Conservation (phyloP, 768 basidiomycete genomes). For the Solioccasus polychromus region DNA sequence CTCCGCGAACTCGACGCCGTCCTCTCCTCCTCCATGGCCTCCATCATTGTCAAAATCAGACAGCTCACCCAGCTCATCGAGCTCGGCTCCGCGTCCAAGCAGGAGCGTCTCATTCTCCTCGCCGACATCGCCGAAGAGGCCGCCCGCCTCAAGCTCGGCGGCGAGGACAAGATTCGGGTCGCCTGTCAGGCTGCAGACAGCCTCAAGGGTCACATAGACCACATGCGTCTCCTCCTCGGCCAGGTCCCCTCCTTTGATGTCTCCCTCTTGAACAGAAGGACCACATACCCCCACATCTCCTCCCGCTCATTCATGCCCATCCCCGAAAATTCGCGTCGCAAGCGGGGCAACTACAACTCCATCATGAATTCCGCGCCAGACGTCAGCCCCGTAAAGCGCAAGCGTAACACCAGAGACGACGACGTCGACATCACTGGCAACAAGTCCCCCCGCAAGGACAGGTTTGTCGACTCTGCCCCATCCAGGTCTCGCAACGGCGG, state of each 20-base stretch:
- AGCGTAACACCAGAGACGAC: conserved; percentile 59
- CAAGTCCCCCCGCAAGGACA: conserved; percentile 63
- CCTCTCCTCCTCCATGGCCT: conserved; percentile 80
- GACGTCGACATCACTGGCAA: conserved; percentile 50
- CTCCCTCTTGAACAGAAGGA: conserved; percentile 54
- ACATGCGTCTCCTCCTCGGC: conserved; percentile 61
- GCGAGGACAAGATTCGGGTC: conserved; percentile 97
- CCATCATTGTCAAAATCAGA: conserved; percentile 78
- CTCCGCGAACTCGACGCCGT: conserved; percentile 98
- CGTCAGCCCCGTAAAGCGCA: conserved; percentile 63
- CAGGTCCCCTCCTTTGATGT: conserved; percentile 63
- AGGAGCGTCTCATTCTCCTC: conserved; percentile 82
- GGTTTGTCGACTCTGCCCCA: conserved; percentile 39
- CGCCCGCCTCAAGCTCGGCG: conserved; percentile 83
- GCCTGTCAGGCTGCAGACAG: conserved; percentile 89
- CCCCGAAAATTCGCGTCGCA: conserved; percentile 62
- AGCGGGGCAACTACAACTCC: conserved; percentile 55
- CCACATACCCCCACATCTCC: conserved; percentile 75
- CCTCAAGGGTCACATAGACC: conserved; percentile 61
- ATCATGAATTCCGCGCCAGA: conserved; percentile 51
- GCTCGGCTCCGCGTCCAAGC: conserved; percentile 50
- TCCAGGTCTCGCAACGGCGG: conserved; percentile 50
- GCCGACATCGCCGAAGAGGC: conserved; percentile 95
- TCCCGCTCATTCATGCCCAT: conserved; percentile 67
- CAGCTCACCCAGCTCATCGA: conserved; percentile 76